Conservation (phyloP, 768 basidiomycete species). For the Tricholoma terreum region DNA sequence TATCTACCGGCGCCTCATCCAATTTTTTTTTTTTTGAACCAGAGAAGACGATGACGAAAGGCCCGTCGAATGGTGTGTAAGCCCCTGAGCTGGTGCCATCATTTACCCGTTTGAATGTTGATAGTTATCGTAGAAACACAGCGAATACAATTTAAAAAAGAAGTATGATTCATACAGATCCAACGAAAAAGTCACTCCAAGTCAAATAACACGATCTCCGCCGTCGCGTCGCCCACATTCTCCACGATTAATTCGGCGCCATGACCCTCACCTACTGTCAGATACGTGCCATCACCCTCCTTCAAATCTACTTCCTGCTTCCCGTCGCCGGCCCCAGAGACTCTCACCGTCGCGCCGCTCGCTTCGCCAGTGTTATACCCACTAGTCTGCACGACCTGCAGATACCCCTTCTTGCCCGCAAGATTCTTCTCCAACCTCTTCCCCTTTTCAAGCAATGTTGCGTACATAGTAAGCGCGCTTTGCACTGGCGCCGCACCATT, state of each 20-base stretch:
- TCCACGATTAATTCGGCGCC: constrained; percentile 43
- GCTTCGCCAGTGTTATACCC: constrained; percentile 68
- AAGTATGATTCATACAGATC: too few species aligned
- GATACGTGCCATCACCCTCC: constrained; percentile 88
- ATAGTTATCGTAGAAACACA: too few species aligned
- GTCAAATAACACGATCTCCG: constrained; percentile 82
- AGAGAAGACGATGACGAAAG: too few species aligned
- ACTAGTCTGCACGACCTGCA: constrained; percentile 83
- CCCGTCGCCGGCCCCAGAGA: constrained; percentile 37
- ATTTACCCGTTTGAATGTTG: too few species aligned
- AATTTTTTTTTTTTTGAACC: too few species aligned
- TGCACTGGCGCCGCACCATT: constrained; percentile 81
- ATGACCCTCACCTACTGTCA: constrained; percentile 44
- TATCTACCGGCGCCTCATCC: too few species aligned
- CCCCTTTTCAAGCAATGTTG: constrained; percentile 62
- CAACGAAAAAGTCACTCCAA: constrained; percentile 47
- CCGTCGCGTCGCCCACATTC: constrained; percentile 63
- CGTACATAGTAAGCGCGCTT: constrained; percentile 65
- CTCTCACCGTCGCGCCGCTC: constrained; percentile 54
- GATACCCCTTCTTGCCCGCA: constrained; percentile 60
- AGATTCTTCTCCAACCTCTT: constrained; percentile 53
- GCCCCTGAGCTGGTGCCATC: too few species aligned
- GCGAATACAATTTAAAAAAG: too few species aligned
- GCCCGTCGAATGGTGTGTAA: too few species aligned
- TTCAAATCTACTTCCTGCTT: constrained; percentile 47